These are phyloP conservation scores for Inonotus hispidus DNA, from an alignment of 1,284 basidiomycete species.

Conservation along the genomic window DNA sequence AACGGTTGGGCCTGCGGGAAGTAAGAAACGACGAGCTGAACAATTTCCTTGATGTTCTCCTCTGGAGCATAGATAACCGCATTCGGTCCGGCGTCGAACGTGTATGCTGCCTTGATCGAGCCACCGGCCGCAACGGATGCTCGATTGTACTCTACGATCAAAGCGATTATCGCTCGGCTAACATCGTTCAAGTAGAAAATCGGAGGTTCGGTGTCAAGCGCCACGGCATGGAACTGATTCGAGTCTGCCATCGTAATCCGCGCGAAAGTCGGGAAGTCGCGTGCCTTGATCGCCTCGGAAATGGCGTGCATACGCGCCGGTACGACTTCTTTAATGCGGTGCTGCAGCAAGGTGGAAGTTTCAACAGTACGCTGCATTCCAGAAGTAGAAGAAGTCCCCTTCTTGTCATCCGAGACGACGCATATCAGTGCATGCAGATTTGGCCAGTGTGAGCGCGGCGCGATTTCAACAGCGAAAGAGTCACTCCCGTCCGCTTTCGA, in stretches of 20 bases:
- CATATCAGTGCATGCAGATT: conserved; percentile 97
- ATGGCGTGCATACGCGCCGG: conserved; percentile 85
- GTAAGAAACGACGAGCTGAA: conserved; percentile 70
- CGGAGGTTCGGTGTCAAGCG: conserved; percentile 93
- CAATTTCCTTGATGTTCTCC: conserved; percentile 72
- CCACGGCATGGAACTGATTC: conserved; percentile 98
- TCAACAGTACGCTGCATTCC: conserved; percentile 98
- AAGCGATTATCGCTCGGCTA: conserved; percentile 76
- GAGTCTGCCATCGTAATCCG: conserved; percentile 94
- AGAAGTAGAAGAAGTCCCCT: conserved; percentile 90
- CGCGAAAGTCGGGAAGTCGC: conserved; percentile 89
- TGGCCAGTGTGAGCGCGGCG: conserved; percentile 86
- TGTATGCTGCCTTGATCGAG: conserved; percentile 87
- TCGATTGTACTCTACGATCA: conserved; percentile 95
- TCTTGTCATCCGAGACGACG: conserved; percentile 95
- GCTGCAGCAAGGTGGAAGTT: conserved; percentile 84
- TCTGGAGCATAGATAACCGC: conserved; percentile 93
- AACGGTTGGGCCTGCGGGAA: conserved; percentile 79
- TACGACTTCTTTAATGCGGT: conserved; percentile 85
- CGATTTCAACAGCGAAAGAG: conserved; percentile 86
- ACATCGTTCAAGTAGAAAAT: conserved; percentile 99
- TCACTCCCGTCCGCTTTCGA: conserved; percentile 68
- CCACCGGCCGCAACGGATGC: conserved; percentile 57
- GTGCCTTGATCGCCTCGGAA: conserved; percentile 68
- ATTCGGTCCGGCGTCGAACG: conserved; percentile 98